Evolutionary conservation across 2,329 filamentous ascomycete genomes (phyloP).

Genomic region (Fusarium sp.): DNA sequence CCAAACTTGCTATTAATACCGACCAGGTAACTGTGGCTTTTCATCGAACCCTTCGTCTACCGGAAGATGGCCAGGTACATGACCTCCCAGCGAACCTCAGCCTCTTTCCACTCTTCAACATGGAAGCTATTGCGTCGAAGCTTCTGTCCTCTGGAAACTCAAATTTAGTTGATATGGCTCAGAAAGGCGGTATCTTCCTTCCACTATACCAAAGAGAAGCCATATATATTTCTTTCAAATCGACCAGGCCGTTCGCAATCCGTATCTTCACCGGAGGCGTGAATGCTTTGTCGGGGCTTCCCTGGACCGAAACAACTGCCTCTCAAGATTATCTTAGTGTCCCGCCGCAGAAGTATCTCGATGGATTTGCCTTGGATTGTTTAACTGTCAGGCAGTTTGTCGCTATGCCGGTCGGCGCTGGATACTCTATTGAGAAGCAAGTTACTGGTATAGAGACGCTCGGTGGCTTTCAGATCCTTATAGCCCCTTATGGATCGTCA

Average conservation of each 20-base stretch:
- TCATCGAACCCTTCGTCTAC: slow-evolving; percentile 15
- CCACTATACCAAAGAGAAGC: slow-evolving; percentile 24
- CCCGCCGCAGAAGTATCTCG: slow-evolving; percentile 12
- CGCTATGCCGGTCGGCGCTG: slow-evolving; percentile 20
- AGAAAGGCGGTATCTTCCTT: slow-evolving; percentile 20
- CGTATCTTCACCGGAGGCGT: slow-evolving; percentile 11
- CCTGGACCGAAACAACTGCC: neutral
- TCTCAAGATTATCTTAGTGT: slow-evolving; percentile 17
- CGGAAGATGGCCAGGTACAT: slow-evolving; percentile 1
- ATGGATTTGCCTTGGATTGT: slow-evolving; percentile 11
- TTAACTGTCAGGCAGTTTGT: slow-evolving; percentile 18
- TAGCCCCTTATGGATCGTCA: slow-evolving; percentile 8
- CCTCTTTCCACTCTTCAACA: slow-evolving; percentile 10
- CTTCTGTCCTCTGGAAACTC: slow-evolving; percentile 7
- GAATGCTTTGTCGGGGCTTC: slow-evolving; percentile 16
- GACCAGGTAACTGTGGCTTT: neutral
- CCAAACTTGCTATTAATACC: neutral
- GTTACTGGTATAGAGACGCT: slow-evolving; percentile 15
- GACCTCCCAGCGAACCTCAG: slow-evolving; percentile 8
- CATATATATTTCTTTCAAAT: slow-evolving; percentile 20
- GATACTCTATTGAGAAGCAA: slow-evolving; percentile 24
- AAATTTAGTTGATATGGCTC: slow-evolving; percentile 17
- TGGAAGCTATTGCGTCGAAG: slow-evolving; percentile 1
- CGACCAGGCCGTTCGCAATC: slow-evolving; percentile 9
- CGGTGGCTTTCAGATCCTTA: slow-evolving; percentile 16